Evolutionary conservation across 2,329 filamentous ascomycete genomes (phyloP).

Genomic region (Aspergillus ochraceoroseus): DNA sequence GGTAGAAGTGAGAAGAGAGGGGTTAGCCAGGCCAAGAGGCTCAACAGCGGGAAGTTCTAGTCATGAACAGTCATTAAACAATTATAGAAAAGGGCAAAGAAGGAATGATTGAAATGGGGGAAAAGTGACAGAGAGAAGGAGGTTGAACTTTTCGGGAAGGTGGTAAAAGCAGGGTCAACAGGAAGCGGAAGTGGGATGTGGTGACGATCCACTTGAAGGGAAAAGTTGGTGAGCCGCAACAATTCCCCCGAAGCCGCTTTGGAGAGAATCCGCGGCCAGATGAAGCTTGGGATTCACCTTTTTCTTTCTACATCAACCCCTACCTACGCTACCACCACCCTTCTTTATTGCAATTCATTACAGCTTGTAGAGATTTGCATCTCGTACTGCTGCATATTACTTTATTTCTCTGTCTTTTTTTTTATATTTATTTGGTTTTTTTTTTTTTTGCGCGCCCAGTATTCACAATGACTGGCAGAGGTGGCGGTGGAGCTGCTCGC

Average conservation of each 20-base stretch:
- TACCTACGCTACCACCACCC: constrained; percentile 10
- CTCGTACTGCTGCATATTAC: too few species aligned
- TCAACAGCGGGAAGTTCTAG: constrained; percentile 22
- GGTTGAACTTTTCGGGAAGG: constrained; percentile 9
- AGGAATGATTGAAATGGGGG: constrained; percentile 7
- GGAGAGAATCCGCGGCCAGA: constrained; percentile 11
- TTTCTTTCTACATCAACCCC: constrained; percentile 9
- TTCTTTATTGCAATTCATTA: not conserved
- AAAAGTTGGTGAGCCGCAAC: constrained; percentile 33
- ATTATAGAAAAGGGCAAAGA: constrained; percentile 12
- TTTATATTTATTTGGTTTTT: not conserved
- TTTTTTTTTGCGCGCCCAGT: constrained; percentile 9
- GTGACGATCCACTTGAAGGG: constrained; percentile 24
- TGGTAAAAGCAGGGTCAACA: constrained; percentile 11
- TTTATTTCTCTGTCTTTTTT: constrained; percentile 1
- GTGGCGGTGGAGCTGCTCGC: constrained; percentile 53
- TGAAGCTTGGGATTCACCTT: constrained; percentile 16
- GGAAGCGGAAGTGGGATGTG: constrained; percentile 26
- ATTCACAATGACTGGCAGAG: constrained; percentile 50
- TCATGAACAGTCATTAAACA: constrained; percentile 26
- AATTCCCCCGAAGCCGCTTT: constrained; percentile 13
- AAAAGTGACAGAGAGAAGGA: constrained; percentile 1
- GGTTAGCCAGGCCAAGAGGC: constrained; percentile 26
- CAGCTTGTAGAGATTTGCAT: not conserved
- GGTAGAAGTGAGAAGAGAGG: constrained; percentile 21